Evolutionary conservation across 805 yeast species (phyloP).

Genomic region (Metschnikowia shivogae): DNA sequence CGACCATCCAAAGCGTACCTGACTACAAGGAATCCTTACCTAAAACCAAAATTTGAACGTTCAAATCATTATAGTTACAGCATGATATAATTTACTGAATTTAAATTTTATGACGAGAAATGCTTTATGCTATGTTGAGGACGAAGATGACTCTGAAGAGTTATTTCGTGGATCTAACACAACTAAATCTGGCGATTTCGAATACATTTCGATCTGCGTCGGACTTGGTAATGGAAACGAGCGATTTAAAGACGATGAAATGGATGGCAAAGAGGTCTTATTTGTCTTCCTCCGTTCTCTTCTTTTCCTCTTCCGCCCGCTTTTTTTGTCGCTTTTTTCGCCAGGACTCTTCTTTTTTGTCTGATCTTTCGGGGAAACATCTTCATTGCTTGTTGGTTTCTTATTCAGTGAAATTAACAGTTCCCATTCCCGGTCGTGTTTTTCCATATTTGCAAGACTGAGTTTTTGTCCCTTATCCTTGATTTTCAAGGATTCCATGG

Average conservation of each 20-base stretch:
- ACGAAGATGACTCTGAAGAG: slow-evolving; percentile 2
- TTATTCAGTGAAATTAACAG: slow-evolving; percentile 2
- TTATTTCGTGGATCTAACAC: slow-evolving; percentile 8
- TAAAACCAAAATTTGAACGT: slow-evolving; percentile 1
- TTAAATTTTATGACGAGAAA: not conserved
- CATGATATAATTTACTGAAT: not conserved
- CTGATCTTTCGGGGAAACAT: not conserved
- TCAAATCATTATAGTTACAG: not conserved
- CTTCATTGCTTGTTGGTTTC: not conserved
- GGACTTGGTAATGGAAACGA: slow-evolving; percentile 20
- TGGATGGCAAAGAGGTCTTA: slow-evolving; percentile 9
- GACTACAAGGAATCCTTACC: slow-evolving; percentile 32
- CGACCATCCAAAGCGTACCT: slow-evolving; percentile 42
- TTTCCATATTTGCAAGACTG: slow-evolving; percentile 18
- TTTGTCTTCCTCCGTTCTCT: slow-evolving; percentile 3
- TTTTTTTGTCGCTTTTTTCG: slow-evolving; percentile 1
- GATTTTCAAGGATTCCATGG: not conserved
- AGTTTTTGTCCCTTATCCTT: slow-evolving; percentile 10
- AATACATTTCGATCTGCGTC: slow-evolving; percentile 15
- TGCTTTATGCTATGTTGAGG: slow-evolving; percentile 1
- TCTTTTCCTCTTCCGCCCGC: not conserved
- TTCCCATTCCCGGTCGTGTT: slow-evolving; percentile 18
- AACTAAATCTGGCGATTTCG: slow-evolving; percentile 14
- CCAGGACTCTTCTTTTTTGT: not conserved
- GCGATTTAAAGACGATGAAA: slow-evolving; percentile 14